Conservation (phyloP, 2,329 filamentous ascomycete genomes). For the Hypoxylon sp. region DNA sequence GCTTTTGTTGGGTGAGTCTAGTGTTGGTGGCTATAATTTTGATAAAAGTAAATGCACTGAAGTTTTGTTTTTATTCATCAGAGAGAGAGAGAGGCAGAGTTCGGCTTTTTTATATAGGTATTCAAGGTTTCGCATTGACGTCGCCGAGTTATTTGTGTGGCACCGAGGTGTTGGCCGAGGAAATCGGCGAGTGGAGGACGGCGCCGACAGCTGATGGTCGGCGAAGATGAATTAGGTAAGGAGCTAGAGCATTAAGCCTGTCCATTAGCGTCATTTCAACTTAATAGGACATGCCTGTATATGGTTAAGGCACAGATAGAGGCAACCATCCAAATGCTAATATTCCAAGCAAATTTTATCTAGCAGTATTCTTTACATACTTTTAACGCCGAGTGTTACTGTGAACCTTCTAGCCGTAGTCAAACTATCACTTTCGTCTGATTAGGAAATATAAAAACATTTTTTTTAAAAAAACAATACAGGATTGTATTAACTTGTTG, state of each 20-base stretch:
- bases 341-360: no score
- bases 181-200: slow-evolving; percentile 32
- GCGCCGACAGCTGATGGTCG: slow-evolving; percentile 25
- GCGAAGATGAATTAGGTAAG: slow-evolving; percentile 24
- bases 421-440: no score
- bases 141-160: slow-evolving; percentile 15
- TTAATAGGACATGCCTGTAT: no score
- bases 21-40: neutral
- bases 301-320: no score
- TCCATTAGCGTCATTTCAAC: neutral
- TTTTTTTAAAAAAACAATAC: no score
- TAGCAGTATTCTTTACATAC: no score
- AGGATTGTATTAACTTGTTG: no score
- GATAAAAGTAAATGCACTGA: no score
- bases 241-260: neutral
- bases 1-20: neutral
- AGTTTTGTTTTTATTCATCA: neutral
- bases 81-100: neutral
- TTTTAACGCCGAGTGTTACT: no score
- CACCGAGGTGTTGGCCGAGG: slow-evolving; percentile 21
- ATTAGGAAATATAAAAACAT: no score
- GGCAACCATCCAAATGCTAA: no score
- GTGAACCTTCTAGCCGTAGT: no score
- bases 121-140: slow-evolving; percentile 3
- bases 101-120: slow-evolving; percentile 13